These are phyloP conservation scores for Coemansia guatemalensis DNA, from an alignment of 192 early-diverging fungal genomes.

Conservation along the genomic window DNA sequence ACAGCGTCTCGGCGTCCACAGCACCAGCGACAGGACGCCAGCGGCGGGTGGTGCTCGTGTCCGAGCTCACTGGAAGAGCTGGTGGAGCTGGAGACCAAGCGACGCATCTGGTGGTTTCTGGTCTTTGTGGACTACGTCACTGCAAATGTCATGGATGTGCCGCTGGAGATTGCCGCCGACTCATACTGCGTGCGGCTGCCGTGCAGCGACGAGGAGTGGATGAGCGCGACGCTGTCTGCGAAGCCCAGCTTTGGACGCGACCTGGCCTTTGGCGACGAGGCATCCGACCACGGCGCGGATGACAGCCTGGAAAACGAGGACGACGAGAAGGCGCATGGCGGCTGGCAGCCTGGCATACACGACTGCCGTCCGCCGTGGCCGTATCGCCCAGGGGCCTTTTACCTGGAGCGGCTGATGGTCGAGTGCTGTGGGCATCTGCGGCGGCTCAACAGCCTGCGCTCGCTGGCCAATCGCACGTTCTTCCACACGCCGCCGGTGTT, in stretches of 20 bases:
- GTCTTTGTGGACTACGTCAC: constrained; percentile 56
- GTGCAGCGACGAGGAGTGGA: constrained; percentile 54
- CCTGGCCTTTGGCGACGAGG: constrained; percentile 45
- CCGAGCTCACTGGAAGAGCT: constrained; percentile 22
- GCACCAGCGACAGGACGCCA: background rate
- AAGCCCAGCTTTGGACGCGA: constrained; percentile 13
- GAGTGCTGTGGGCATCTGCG: constrained; percentile 54
- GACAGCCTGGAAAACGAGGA: background rate
- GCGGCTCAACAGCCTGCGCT: constrained; percentile 48
- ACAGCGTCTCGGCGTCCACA: background rate
- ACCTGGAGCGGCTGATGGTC: constrained; percentile 53
- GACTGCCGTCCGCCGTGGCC: constrained; percentile 52
- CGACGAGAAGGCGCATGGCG: background rate
- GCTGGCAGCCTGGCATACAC: constrained; percentile 18
- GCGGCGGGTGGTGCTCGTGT: constrained; percentile 28
- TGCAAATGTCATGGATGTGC: constrained; percentile 55
- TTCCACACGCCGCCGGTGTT: constrained; percentile 45
- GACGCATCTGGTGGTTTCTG: constrained; percentile 54
- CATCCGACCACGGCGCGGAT: background rate
- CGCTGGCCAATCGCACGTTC: constrained; percentile 46
- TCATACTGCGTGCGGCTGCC: constrained; percentile 54
- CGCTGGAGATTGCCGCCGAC: constrained; percentile 50
- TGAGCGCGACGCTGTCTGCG: constrained; percentile 25
- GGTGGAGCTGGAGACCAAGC: constrained; percentile 43
- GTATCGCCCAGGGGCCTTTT: constrained; percentile 47